Evolutionary conservation across 257 asterid genomes (phyloP).

Genomic region (Solanum sitiens): DNA sequence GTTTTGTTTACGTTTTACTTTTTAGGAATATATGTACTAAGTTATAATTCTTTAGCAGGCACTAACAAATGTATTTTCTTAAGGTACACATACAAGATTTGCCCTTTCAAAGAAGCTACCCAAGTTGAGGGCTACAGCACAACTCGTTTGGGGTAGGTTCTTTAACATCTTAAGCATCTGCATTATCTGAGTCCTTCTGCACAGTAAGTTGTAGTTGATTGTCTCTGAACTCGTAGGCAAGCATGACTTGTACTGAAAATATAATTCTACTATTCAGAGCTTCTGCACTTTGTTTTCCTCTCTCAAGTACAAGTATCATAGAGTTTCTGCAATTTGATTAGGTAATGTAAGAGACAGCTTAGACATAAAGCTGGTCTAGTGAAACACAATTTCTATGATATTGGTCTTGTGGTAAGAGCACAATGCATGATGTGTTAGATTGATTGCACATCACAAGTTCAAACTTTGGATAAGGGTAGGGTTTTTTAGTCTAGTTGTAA

Average conservation of each 20-base stretch:
- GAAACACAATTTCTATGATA: background rate
- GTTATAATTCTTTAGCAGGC: conserved; percentile 1
- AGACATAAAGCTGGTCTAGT: background rate
- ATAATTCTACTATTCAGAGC: background rate
- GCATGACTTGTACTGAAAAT: background rate
- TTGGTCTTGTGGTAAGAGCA: background rate
- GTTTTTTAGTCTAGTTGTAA: background rate
- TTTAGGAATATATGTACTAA: conserved; percentile 2
- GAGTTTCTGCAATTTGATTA: background rate
- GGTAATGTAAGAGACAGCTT: background rate
- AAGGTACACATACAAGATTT: conserved; percentile 86
- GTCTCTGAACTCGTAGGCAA: background rate
- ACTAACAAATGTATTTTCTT: conserved; percentile 14
- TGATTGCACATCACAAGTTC: background rate
- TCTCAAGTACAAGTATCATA: background rate
- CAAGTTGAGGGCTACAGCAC: conserved; percentile 92
- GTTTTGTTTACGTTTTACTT: background rate
- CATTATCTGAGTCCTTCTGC: background rate
- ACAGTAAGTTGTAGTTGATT: background rate
- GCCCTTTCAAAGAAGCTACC: conserved; percentile 89
- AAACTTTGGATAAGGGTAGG: background rate
- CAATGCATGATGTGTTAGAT: background rate
- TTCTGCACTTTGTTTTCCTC: background rate
- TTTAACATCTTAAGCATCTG: conserved; percentile 1
- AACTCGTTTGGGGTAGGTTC: conserved; percentile 81